phyloP scores from a whole-genome alignment of 805 yeast genomes.

The Huiozyma sinensis region DNA sequence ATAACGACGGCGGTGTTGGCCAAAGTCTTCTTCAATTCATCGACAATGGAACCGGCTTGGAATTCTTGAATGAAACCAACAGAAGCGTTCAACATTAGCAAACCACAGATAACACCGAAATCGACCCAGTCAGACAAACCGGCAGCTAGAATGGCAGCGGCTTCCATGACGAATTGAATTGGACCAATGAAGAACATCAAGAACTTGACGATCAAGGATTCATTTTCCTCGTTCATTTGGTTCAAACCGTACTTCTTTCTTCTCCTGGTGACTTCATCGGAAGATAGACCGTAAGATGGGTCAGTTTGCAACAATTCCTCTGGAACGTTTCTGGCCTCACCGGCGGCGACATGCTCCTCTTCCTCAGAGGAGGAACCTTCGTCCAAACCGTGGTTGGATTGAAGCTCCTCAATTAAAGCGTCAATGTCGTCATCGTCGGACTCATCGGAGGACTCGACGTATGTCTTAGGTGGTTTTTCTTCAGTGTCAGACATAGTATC shows the following conservation, averaged over 20 bases:
- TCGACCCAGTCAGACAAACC: slow-evolving; percentile 98
- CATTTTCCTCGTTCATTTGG: slow-evolving; percentile 85
- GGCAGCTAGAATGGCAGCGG: slow-evolving; percentile 90
- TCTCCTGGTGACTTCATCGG: slow-evolving; percentile 71
- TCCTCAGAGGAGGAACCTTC: slow-evolving; percentile 42
- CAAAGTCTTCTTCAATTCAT: slow-evolving; percentile 87
- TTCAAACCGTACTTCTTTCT: slow-evolving; percentile 85
- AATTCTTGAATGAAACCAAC: slow-evolving; percentile 96
- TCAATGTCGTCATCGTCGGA: slow-evolving; percentile 64
- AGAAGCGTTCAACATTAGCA: slow-evolving; percentile 73
- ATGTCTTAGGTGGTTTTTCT: slow-evolving; percentile 10
- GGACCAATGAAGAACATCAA: slow-evolving; percentile 88
- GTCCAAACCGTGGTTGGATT: slow-evolving; percentile 43
- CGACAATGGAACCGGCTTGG: slow-evolving; percentile 98
- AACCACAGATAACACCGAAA: slow-evolving; percentile 93
- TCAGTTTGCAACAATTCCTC: slow-evolving; percentile 79
- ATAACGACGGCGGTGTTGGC: slow-evolving; percentile 82
- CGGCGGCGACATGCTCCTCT: slow-evolving; percentile 36
- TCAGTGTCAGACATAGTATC: slow-evolving; percentile 2
- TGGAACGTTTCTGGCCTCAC: slow-evolving; percentile 67
- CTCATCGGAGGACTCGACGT: slow-evolving; percentile 25
- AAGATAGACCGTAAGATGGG: slow-evolving; percentile 62
- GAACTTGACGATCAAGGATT: slow-evolving; percentile 70
- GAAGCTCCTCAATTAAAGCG: slow-evolving; percentile 68
- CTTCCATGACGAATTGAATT: slow-evolving; percentile 94